These are phyloP conservation scores for Cercospora berteroae DNA, from an alignment of 2,329 filamentous ascomycete species.

Conservation along the genomic window DNA sequence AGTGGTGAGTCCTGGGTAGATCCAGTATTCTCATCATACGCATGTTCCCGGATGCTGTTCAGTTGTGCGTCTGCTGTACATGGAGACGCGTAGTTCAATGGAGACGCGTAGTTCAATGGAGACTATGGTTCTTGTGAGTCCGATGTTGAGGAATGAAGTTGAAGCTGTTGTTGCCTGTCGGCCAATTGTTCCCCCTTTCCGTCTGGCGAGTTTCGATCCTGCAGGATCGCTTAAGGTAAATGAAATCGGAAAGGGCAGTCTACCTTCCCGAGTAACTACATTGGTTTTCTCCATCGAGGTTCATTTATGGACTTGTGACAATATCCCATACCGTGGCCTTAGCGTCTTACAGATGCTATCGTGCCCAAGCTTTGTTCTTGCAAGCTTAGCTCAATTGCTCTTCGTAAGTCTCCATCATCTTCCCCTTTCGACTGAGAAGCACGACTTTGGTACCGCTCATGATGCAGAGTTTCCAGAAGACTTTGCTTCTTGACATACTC, in stretches of 20 bases:
- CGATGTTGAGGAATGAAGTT: not conserved
- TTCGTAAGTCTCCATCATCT: not conserved
- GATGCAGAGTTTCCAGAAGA: not conserved
- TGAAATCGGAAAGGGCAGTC: not conserved
- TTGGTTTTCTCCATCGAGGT: not conserved
- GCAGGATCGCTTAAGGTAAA: not conserved
- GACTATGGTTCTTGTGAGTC: not conserved
- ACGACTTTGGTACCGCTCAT: not conserved
- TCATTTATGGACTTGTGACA: not conserved
- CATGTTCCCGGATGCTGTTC: not conserved
- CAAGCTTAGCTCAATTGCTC: not conserved
- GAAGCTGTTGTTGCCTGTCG: not conserved
- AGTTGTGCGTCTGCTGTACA: not conserved
- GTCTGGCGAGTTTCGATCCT: not conserved
- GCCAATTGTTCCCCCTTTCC: not conserved
- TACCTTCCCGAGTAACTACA: not conserved
- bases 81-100: not conserved
- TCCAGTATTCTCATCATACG: not conserved
- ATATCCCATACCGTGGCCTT: not conserved
- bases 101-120: fast-evolving
- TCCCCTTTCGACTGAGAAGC: not conserved
- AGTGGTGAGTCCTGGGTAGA: not conserved
- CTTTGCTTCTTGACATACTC: constrained; percentile 33
- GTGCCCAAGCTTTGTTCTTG: not conserved
- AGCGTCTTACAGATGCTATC: not conserved